Percentiles rank a stretch among this genome's conserved stretches.
Evolutionary conservation across 164 flowering plant species (phyloP).

Genomic region (Vitis vinifera): ASM3070453v1 NC_081822.1:11014501-11015000

Average conservation of each 20-base stretch:
- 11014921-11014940: too few relatives aligned
- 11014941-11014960: too few relatives aligned
- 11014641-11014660: constrained; percentile 39
- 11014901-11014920: too few relatives aligned
- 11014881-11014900: too few relatives aligned
- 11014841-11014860: too few relatives aligned
- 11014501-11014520: constrained; percentile 7
- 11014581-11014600: constrained; percentile 9
- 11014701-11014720: neutral
- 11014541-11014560: neutral
- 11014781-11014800: too few relatives aligned
- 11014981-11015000: too few relatives aligned
- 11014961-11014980: too few relatives aligned
- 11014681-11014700: constrained; percentile 10
- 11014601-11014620: constrained; percentile 7
- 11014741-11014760: constrained; percentile 12
- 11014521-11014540: neutral
- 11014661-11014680: constrained; percentile 26
- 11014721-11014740: neutral
- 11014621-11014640: constrained; percentile 14
- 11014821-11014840: too few relatives aligned
- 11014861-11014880: too few relatives aligned
- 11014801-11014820: too few relatives aligned
- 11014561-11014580: constrained; percentile 25
- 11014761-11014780: neutral